Percentiles rank a stretch among this genome's conserved stretches.
phyloP scores from a whole-genome alignment of 164 flowering plant species.

The Piper longum region DNA sequence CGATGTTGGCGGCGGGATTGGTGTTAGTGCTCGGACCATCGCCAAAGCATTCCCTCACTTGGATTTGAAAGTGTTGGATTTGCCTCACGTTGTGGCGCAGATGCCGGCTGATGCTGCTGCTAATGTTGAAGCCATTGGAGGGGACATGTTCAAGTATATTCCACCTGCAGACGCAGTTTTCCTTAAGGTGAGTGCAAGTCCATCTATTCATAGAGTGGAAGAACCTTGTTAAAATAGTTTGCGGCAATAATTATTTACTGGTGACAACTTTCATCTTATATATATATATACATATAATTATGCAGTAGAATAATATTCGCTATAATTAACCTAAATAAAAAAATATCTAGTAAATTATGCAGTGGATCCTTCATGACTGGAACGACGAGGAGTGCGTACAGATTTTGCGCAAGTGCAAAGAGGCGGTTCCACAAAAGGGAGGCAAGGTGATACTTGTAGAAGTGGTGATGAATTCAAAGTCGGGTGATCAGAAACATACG shows the following conservation, averaged over 20 bases:
- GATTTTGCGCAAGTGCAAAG: constrained; percentile 1
- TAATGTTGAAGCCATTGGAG: neutral
- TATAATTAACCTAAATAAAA: no score
- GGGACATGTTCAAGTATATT: constrained; percentile 2
- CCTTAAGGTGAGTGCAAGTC: neutral
- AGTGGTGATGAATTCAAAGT: neutral
- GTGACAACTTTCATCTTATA: no score
- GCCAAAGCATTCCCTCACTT: neutral
- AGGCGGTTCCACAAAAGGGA: constrained; percentile 3
- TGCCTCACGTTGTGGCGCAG: neutral
- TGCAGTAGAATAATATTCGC: no score
- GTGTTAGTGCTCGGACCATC: neutral
- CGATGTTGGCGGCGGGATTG: neutral
- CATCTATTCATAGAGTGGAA: no score
- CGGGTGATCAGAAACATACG: neutral
- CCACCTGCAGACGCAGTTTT: constrained; percentile 2
- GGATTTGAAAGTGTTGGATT: neutral
- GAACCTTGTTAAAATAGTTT: no score
- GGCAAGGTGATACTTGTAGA: constrained; percentile 4
- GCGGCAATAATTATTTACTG: no score
- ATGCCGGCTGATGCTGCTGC: neutral
- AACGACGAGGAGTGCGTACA: constrained; percentile 3
- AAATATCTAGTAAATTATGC: neutral
- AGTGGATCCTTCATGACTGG: constrained; percentile 9
- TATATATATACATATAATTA: no score